Evolutionary conservation across 2,329 filamentous ascomycete species (phyloP), one percentile per base, ranked within the genome.

Genomic region (Fusarium duplospermum): DNA sequence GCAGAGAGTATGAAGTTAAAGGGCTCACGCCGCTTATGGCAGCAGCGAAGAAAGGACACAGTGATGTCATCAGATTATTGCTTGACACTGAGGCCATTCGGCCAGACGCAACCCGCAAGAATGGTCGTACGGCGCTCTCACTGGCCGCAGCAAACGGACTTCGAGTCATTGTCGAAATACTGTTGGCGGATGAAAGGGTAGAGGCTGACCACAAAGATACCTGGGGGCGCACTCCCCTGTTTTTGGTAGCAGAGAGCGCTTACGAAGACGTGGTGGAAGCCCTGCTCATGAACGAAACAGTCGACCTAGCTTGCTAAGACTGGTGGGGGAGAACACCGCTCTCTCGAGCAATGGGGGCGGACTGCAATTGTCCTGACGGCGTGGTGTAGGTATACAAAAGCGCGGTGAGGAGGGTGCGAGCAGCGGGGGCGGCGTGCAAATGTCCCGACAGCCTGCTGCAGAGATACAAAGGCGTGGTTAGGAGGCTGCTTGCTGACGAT

Each of bases 211-310:
- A 29, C 6, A 27, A 50, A 29, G 13, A 29, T 29, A 2, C 2
- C 22, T 1, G 16, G 14, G 45, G 45, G 16, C 24, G 14, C 10
- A 50, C 22, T 29, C 45, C 45, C 14, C 22, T 50, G 24, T 18
- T 7, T 16, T 29, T 50, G 22, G 45, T 22, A 50, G 45, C 45
- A 50, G 4, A 18, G 22, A 22, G 45, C 29, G 45, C 14, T 18
- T 22, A 50, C 22, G 45, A 50, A 29, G 45, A 50, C 22, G 45
- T 50, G 13, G 45, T 50, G 45, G 45, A 50, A 18, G 45, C 45
- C 24, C 45, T 50, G 9, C 45, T 50, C 14, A 50, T 24, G 45
- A 50, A 18, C 18, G 45, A 27, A 24, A 10, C 45, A 50, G 24
- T 50, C 22, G 7, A 50, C 45, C 22, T 22, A 18, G 8, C 18